Evolutionary conservation across 108 stramenopile species (phyloP), one percentile per base, ranked within the genome.

Genomic region (Conticribra weissflogii): DNA sequence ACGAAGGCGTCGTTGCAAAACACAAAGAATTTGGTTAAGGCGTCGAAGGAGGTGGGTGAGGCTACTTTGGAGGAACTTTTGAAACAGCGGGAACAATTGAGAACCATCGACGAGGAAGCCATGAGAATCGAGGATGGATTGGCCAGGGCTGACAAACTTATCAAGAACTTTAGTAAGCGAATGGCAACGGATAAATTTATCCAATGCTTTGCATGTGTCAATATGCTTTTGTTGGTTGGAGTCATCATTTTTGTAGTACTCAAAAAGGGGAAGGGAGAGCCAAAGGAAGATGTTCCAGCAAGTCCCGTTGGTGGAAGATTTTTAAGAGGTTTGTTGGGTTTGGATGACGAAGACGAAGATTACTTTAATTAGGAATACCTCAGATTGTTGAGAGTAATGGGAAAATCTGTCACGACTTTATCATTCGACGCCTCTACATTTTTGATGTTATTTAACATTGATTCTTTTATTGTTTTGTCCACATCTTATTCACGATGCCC

Each of bases 181-280:
- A 96, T 98, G 94, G 95, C 95, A 30, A 88, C 94, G 2, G 97
- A 98, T 66, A 93, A 85, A 60, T 92, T 98, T 55, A 97, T 98
- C 70, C 95, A 97, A 65, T 96, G 95, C 65, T 96, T 96, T 75
- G 91, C 91, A 9, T 82, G 90, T 33, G 50, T 96, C 49, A 98
- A 97, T 66, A 85, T 93, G 23, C 63, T 89, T 2, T 59, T 92
- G 24, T 46, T 98, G 55, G 78, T 86, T 23, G 96, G 95, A 15
- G 95, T 98, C 28, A 84, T 96, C 12, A 24, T 90, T 18, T 98
- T 93, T 65, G 82, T 85, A 18, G 77, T 95, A 34, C 48, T 96
- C 19, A 88, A 89, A 71, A 72, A 70, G 15, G 81, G 78, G 14
- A 54, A 31, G 21, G 72, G 57, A 0, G 31, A 56, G n/a, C 56